phyloP scores from a whole-genome alignment of 441 rosid genomes.

The Populus hybrid region DNA sequence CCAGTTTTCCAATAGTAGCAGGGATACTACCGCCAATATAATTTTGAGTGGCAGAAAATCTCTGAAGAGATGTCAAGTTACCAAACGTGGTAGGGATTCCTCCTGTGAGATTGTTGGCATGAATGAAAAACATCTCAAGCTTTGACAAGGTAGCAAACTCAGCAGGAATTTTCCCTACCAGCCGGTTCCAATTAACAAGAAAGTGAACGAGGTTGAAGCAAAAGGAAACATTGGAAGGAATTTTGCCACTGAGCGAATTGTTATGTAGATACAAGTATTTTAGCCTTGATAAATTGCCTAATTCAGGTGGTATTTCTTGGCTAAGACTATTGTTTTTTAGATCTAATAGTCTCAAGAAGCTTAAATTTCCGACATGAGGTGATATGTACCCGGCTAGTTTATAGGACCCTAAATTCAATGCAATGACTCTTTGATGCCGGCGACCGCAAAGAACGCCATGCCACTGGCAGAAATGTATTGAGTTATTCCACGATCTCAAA shows the following conservation, averaged over 20 bases:
- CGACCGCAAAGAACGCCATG: background rate
- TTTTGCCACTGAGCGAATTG: constrained; percentile 10
- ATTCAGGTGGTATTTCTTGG: background rate
- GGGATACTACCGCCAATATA: constrained; percentile 22
- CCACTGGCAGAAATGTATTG: background rate
- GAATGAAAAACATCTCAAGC: background rate
- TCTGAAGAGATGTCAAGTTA: constrained; percentile 21
- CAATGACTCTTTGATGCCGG: background rate
- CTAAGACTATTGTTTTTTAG: background rate
- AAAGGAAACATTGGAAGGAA: constrained; percentile 11
- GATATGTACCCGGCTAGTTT: background rate
- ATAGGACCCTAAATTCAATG: background rate
- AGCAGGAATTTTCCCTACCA: constrained; percentile 10
- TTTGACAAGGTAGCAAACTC: constrained; percentile 10
- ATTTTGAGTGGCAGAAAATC: background rate
- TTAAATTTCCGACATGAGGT: background rate
- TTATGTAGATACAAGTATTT: background rate
- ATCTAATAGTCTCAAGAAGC: background rate
- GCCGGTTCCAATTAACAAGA: background rate
- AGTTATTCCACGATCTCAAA: background rate
- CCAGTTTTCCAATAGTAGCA: constrained; percentile 12
- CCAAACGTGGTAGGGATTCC: constrained; percentile 24
- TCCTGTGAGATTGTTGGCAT: constrained; percentile 17
- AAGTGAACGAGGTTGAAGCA: constrained; percentile 8
- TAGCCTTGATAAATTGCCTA: background rate